Base-by-base conservation (phyloP, 2,329 filamentous ascomycete species). In the Alternaria solani region DNA sequence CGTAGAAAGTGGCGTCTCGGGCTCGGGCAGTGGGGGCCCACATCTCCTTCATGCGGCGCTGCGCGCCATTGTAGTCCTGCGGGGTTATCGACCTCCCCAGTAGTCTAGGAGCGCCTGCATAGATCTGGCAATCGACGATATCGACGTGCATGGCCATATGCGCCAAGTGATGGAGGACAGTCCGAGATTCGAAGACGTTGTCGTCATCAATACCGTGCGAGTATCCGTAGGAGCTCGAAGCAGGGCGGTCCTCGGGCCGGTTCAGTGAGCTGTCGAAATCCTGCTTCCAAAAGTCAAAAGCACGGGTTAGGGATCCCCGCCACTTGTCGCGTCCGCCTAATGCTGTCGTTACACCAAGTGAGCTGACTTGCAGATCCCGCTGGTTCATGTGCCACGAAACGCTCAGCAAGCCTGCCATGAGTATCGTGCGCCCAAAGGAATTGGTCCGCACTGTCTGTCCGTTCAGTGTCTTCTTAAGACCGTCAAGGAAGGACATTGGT, bases 141-240 rank as follows among this genome's bases (percentile, higher is more conserved):
- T 98, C 94, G 25, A 96, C 93, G 74, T 98, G 93, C 86, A 97
- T 97, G 3, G 93, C 93, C 92, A 99, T 97, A 78, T 98, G 95
- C 0, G 95, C 95, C 12, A 99, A 83, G 71, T 96, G 93, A 74
- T 98, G 94, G 44, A 98, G 83, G 28, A 97, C 94, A 2, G 91
- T 96, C 20, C 93, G 88, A 64, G 91, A 93, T 76, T 97, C 93
- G 69, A 95, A 94, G 30, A 96, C 89, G 68, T 89, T 89, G 62
- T 91, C 88, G 70, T 90, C 88, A 43, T 83, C 81, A 59, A 67
- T 23, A 32, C 69, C 70, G 30, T 72, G 75, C 14, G 71, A 71
- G 58, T 76, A 75, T 4, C 65, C 59, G 56, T 77, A 75, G 2
- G 74, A 69, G 36, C 72, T 70, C 2, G 75, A 71, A 1, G 67